phyloP scores from a whole-genome alignment of 805 yeast genomes.

The Spathaspora sp. region DNA sequence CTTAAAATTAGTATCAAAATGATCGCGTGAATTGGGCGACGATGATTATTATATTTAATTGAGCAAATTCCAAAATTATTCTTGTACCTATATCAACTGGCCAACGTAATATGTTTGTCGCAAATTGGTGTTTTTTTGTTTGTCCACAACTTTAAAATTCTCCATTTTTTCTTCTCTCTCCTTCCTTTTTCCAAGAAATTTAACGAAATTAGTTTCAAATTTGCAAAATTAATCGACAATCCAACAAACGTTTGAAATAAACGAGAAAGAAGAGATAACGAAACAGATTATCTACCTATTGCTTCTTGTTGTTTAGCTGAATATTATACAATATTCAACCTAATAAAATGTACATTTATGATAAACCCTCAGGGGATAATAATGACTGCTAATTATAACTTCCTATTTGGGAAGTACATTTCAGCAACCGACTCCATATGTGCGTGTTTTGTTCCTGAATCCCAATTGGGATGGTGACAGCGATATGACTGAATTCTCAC shows the following conservation, averaged over 20 bases:
- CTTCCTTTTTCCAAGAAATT: background rate
- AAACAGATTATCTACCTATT: too few relatives aligned
- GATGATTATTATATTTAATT: background rate
- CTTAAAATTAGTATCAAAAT: conserved; percentile 4
- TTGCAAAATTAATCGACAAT: background rate
- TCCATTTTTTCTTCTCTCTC: background rate
- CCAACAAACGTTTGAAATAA: too few relatives aligned
- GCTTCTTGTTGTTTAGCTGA: too few relatives aligned
- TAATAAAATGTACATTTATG: too few relatives aligned
- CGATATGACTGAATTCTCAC: background rate
- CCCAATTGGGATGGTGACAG: conserved; percentile 1
- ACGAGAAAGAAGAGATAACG: too few relatives aligned
- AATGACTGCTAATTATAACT: background rate
- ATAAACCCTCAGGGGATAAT: too few relatives aligned
- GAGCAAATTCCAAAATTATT: background rate
- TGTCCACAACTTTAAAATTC: background rate
- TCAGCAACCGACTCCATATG: background rate
- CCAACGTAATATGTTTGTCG: too few relatives aligned
- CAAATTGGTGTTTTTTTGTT: background rate
- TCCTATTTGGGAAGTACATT: conserved; percentile 2
- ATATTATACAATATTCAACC: background rate
- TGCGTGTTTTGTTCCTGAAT: background rate
- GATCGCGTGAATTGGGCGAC: conserved; percentile 4
- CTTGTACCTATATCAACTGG: background rate
- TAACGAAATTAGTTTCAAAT: background rate